A percentile compares a stretch with the other conserved stretches of the same genome.
Conservation (phyloP, 345 rosid species). For the Mangifera indica region DNA sequence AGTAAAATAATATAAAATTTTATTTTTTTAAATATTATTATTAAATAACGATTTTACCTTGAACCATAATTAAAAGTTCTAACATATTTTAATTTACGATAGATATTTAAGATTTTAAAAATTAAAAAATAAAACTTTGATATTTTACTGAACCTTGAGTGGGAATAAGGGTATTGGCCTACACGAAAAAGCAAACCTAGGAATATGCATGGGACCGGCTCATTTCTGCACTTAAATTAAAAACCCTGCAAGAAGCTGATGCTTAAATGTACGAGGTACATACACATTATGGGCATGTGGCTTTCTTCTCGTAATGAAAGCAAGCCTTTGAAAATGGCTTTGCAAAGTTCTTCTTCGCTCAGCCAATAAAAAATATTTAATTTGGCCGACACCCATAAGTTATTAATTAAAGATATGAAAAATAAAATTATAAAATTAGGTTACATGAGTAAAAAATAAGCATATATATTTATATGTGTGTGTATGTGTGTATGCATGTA, state of each 20-base stretch:
- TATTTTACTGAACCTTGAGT: too few relatives aligned
- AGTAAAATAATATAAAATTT: too few relatives aligned
- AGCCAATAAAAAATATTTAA: constrained; percentile 8
- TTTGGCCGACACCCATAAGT: constrained; percentile 17
- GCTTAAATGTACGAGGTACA: too few relatives aligned
- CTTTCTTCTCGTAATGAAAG: constrained; percentile 6
- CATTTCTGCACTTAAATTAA: not conserved
- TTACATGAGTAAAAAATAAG: constrained; percentile 29
- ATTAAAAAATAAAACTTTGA: too few relatives aligned
- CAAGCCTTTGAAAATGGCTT: constrained; percentile 12
- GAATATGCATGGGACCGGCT: not conserved
- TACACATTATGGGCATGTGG: constrained; percentile 11
- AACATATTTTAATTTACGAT: too few relatives aligned
- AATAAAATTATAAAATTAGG: constrained; percentile 19
- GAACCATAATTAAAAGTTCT: too few relatives aligned
- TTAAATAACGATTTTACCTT: too few relatives aligned
- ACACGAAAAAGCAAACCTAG: not conserved
- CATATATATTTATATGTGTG: constrained; percentile 6
- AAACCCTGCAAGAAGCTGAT: not conserved
- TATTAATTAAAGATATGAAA: constrained; percentile 3
- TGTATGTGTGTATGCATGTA: too few relatives aligned
- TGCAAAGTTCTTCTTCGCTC: constrained; percentile 17
- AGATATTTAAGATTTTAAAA: too few relatives aligned
- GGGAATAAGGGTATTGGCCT: too few relatives aligned
- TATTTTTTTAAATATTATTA: too few relatives aligned